phyloP scores from a whole-genome alignment of 805 yeast species.

The Teunomyces barrocoloradensis region DNA sequence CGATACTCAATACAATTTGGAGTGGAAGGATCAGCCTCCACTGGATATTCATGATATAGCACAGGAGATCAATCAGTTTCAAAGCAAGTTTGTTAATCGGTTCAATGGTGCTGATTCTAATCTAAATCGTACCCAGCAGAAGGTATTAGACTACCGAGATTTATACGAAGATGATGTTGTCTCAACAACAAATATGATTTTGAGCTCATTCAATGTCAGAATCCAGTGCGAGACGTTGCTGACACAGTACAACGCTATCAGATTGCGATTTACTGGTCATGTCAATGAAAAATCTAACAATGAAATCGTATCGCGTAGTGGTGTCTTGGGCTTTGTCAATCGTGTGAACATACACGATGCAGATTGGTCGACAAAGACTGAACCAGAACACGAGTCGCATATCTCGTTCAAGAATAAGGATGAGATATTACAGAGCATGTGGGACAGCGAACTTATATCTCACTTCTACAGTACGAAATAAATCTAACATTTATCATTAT shows the following conservation, averaged over 20 bases:
- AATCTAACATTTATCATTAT: neutral
- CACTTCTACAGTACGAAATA: neutral
- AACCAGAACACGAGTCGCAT: neutral
- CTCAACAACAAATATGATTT: neutral
- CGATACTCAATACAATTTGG: conserved; percentile 4
- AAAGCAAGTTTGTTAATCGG: conserved; percentile 27
- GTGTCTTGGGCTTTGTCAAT: conserved; percentile 28
- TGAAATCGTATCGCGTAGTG: conserved; percentile 17
- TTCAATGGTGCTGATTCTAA: conserved; percentile 10
- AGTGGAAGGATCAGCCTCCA: neutral
- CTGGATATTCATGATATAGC: conserved; percentile 15
- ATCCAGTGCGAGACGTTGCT: conserved; percentile 37
- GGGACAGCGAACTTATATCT: conserved; percentile 9
- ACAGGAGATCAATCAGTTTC: conserved; percentile 30
- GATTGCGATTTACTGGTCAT: conserved; percentile 30
- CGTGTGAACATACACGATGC: conserved; percentile 9
- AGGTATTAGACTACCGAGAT: conserved; percentile 32
- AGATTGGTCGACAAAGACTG: neutral
- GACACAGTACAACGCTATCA: conserved; percentile 35
- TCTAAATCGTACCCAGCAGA: conserved; percentile 33
- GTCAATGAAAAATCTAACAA: conserved; percentile 5
- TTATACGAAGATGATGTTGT: conserved; percentile 14
- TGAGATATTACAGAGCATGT: conserved; percentile 7
- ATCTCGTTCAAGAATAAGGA: conserved; percentile 2
- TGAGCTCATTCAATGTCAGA: conserved; percentile 18